These are phyloP conservation scores for Diaporthe ilicicola DNA, from an alignment of 2,329 filamentous ascomycete species.

Conservation along the genomic window DNA sequence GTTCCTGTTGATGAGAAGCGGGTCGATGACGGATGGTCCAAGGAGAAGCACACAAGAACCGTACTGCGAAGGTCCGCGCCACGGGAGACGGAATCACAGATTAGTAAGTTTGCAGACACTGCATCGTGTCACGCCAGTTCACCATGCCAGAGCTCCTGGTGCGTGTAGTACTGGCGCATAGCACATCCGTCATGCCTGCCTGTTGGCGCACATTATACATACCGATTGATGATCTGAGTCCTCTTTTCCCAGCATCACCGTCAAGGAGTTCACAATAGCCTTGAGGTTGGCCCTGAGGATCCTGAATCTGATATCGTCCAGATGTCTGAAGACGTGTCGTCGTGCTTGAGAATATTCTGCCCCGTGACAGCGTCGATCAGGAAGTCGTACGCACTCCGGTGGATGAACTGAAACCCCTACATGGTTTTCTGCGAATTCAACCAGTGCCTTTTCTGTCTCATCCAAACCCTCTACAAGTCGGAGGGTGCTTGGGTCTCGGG, in stretches of 20 bases:
- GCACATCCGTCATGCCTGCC: too few relatives aligned
- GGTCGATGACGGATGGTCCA: too few relatives aligned
- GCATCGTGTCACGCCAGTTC: not conserved
- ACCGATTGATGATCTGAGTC: not conserved
- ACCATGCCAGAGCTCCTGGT: too few relatives aligned
- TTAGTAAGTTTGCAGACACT: not conserved
- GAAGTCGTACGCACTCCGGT: slow-evolving; percentile 22
- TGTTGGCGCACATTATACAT: too few relatives aligned
- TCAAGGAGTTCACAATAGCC: not conserved
- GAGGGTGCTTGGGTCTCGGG: not conserved
- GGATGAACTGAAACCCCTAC: not conserved
- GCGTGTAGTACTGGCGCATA: too few relatives aligned
- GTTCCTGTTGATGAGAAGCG: too few relatives aligned
- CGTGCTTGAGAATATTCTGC: not conserved
- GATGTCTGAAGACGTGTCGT: not conserved
- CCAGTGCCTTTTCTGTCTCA: not conserved
- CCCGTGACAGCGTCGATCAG: slow-evolving; percentile 30
- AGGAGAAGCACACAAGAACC: not conserved
- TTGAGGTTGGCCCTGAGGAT: not conserved
- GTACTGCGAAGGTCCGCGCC: not conserved
- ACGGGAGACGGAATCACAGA: not conserved
- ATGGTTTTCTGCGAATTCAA: not conserved
- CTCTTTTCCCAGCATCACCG: not conserved
- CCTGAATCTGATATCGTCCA: not conserved
- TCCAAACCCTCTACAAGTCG: not conserved